These are phyloP conservation scores for Mucor sp. DNA, from an alignment of 371 early-diverging fungal species.

Conservation along the genomic window DNA sequence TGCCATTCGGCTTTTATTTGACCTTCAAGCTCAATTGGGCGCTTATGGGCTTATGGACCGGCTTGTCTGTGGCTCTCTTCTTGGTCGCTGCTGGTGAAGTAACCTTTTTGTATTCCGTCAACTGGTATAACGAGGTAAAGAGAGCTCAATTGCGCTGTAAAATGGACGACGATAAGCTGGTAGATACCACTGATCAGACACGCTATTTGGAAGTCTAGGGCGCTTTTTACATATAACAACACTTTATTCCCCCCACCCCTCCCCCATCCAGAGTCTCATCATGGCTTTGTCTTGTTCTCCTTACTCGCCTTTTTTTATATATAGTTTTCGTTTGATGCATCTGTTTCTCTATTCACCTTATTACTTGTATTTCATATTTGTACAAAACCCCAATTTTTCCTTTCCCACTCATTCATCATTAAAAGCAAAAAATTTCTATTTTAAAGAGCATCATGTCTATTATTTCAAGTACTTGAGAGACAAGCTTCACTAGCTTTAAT, in stretches of 20 bases:
- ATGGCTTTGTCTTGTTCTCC: not conserved
- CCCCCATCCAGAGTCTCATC: not conserved
- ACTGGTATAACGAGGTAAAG: constrained; percentile 55
- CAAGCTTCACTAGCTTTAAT: too few species aligned
- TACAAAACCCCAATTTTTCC: not conserved
- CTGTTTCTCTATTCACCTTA: not conserved
- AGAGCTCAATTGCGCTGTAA: constrained; percentile 31
- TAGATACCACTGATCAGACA: not conserved
- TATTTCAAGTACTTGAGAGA: too few species aligned
- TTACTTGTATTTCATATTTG: not conserved
- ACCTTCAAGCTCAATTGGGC: constrained; percentile 61
- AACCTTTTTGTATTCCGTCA: constrained; percentile 36
- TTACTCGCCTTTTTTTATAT: not conserved
- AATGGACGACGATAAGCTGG: constrained; percentile 1
- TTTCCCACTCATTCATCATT: not conserved
- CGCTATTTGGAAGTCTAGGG: not conserved
- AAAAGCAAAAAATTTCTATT: not conserved
- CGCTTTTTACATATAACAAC: not conserved
- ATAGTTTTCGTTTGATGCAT: not conserved
- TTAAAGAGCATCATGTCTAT: too few species aligned
- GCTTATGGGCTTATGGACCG: constrained; percentile 71
- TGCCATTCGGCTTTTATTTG: constrained; percentile 68
- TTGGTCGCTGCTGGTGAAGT: constrained; percentile 48
- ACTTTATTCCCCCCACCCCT: not conserved
- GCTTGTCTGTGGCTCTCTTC: constrained; percentile 59